Evolutionary conservation across 148 eudicot genomes (phyloP).

Genomic region (Nepenthes mirabilis): DNA sequence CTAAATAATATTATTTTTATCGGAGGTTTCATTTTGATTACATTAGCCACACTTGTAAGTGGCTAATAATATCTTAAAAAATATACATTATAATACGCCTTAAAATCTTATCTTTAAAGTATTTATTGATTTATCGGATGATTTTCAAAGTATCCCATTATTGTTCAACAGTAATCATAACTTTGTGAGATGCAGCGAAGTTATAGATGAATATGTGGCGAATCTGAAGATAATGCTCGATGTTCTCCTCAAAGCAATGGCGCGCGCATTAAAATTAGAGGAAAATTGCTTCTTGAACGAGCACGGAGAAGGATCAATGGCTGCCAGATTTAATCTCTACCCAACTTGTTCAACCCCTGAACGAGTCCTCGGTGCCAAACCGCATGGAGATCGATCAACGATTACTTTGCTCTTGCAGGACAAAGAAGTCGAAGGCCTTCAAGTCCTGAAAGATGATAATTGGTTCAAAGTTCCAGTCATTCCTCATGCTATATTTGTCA

Average conservation of each 20-base stretch:
- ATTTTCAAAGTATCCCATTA: no score
- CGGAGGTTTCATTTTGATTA: no score
- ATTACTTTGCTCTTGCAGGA: conserved; percentile 25
- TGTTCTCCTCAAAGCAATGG: conserved; percentile 18
- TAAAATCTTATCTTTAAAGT: no score
- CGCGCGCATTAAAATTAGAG: conserved; percentile 19
- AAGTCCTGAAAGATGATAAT: conserved; percentile 2
- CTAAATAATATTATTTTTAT: no score
- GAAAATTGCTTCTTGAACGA: conserved; percentile 21
- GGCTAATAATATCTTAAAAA: no score
- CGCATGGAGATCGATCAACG: conserved; percentile 23
- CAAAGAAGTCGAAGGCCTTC: conserved; percentile 7
- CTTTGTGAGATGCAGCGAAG: no score
- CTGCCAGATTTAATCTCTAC: conserved; percentile 21
- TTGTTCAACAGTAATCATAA: no score
- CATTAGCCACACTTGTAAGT: no score
- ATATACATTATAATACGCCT: no score
- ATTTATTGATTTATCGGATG: no score
- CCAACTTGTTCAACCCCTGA: conserved; percentile 27
- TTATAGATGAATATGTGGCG: no score
- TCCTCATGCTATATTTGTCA: conserved; percentile 8
- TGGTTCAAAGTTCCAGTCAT: conserved; percentile 8
- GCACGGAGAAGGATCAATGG: conserved; percentile 14
- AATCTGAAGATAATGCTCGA: no score
- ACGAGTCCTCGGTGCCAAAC: conserved; percentile 16